A percentile compares a stretch with the other conserved stretches of the same genome.
Evolutionary conservation across 1,284 basidiomycete genomes (phyloP).

Genomic region (Cystodermella granulosa): DNA sequence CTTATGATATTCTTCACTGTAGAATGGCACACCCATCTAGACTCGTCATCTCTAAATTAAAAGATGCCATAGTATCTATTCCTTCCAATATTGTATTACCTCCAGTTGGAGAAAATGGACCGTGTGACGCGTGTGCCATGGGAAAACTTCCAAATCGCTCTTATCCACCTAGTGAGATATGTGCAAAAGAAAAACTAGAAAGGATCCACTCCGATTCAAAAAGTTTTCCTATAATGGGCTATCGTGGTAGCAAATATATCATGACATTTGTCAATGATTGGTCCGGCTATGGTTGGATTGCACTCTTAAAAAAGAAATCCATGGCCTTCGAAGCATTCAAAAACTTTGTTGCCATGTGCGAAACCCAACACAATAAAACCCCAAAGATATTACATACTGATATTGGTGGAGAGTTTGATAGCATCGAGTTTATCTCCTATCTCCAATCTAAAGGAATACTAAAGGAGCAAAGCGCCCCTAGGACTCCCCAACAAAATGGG

Average conservation of each 20-base stretch:
- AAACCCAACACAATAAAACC: background rate
- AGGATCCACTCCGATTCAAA: constrained; percentile 2
- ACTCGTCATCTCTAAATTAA: background rate
- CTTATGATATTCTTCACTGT: background rate
- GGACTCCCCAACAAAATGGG: background rate
- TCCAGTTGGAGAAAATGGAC: background rate
- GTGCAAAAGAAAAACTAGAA: background rate
- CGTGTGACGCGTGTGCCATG: background rate
- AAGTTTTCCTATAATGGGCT: background rate
- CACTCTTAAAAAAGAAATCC: background rate
- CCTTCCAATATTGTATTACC: background rate
- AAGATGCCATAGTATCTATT: background rate
- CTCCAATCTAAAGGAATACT: background rate
- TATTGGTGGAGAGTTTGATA: background rate
- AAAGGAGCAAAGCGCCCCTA: background rate
- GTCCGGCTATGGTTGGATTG: background rate
- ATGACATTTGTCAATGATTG: constrained; percentile 1
- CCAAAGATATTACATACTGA: background rate
- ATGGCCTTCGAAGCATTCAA: background rate
- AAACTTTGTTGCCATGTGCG: background rate
- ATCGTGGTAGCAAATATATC: background rate
- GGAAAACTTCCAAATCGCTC: background rate
- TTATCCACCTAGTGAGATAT: background rate
- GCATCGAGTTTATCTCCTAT: background rate
- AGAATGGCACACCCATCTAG: background rate